phyloP scores from a whole-genome alignment of 2,329 filamentous ascomycete species.

The Trichoderma sp. region DNA sequence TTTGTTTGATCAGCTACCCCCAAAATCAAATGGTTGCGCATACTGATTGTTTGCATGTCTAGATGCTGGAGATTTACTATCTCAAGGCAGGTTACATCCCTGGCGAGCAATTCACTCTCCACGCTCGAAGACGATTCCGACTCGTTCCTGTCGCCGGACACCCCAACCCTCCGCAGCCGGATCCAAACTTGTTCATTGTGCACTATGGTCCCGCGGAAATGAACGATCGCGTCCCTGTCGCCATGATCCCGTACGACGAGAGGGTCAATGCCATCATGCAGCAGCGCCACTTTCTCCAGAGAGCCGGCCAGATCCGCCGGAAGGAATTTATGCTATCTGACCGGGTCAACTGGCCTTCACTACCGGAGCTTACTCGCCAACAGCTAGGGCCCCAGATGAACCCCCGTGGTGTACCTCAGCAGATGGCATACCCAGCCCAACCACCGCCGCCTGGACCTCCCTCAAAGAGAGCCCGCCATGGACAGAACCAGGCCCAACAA shows the following conservation, averaged over 20 bases:
- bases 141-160: constrained; percentile 73
- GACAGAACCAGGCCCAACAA: constrained; percentile 47
- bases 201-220: constrained; percentile 83
- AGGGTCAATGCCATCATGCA: constrained; percentile 64
- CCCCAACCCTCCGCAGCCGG: constrained; percentile 70
- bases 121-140: constrained; percentile 84
- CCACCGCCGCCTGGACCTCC: constrained; percentile 54
- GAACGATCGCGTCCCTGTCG: constrained; percentile 71
- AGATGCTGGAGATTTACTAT: constrained; percentile 88
- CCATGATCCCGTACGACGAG: constrained; percentile 66
- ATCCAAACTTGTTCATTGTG: constrained; percentile 85
- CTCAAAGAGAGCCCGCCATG: constrained; percentile 58
- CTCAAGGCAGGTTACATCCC: constrained; percentile 81
- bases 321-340: constrained; percentile 97
- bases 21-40: constrained; percentile 28
- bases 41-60: not conserved
- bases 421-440: constrained; percentile 66
- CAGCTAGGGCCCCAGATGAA: constrained; percentile 54
- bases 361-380: constrained; percentile 61
- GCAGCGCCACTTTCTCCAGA: constrained; percentile 67
- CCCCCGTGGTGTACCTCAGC: constrained; percentile 57
- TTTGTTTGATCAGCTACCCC: constrained; percentile 43
- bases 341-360: constrained; percentile 84
- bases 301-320: constrained; percentile 78
- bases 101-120: constrained; percentile 73